Base-by-base conservation (phyloP, 495 filamentous ascomycete species). In the Hypoxylon lenormandii region DNA sequence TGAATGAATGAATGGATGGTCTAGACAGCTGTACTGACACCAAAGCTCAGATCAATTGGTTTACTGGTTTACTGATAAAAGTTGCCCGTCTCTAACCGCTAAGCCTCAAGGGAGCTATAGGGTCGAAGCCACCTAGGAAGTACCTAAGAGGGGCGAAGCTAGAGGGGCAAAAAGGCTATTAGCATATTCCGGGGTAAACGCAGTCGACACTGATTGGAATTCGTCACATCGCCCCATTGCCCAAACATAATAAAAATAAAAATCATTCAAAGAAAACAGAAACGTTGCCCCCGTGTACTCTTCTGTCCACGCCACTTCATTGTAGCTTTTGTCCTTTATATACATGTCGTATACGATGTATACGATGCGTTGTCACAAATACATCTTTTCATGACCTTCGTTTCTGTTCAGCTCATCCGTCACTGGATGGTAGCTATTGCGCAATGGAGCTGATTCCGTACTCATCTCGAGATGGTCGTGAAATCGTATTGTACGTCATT, bases 401-500 rank as follows among this genome's bases (percentile, higher is more conserved):
- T 18, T 11, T 60, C n/a, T 59, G 4, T 57, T 61, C 45, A 52
- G 21, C 22, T 5, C 26, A 23, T 23, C 67, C 40, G 40, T 52
- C 57, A 42, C 18, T n/a, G 26, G 37, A 66, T 61, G 56, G 45
- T 66, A 70, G 13, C 21, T 15, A n/a, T 47, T 50, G 16, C 65
- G 69, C 59, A 60, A 87, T 90, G 87, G 88, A 87, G 64, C 77
- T 90, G 67, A 84, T 90, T 63, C 87, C 86, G n/a, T 89, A 89
- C 66, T 81, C 83, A 42, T 82, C 83, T 30, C 81, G 82, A 61
- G 87, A 88, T 56, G 84, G 85, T 56, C 85, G 84, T 65, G 86
- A 88, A 74, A 84, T 89, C 54, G 86, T 89, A 33, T 80, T 89
- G 87, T 89, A 81, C 74, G 87, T 83, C 56, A 70, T 72, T 57